Base-by-base conservation (phyloP, 2,329 filamentous ascomycete species). In the Talaromyces sp. region DNA sequence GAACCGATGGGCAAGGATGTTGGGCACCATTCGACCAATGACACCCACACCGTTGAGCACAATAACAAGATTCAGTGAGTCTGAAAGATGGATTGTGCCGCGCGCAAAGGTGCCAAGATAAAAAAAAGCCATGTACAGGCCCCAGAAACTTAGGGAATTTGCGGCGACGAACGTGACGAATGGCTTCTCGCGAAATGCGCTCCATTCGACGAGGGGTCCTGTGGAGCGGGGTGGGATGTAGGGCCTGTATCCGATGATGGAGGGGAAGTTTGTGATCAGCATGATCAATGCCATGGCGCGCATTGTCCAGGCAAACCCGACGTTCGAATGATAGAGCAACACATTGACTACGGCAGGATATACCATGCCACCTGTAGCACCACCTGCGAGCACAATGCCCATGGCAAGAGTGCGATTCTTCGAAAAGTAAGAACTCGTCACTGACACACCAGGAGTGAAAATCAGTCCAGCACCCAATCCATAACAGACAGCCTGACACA, bases 341-440 rank as follows among this genome's bases (percentile, higher is more conserved):
- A 75, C 72, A 50, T 80, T 75, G 3, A 81, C 75, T 33, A 83
- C 75, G 14, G 78, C 72, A 0, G 82, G 80, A 65, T 80, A 82
- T 1, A 85, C 67, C 16, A 84, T 73, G 0, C 82, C 81, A 4
- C 78, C 78, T 1, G 77, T 77, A 0, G 75, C 76, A 33, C 68
- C 73, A 0, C 81, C 81, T 0, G 72, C 68, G 2, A 78, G 77
- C 0, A 73, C 75, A 31, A 81, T 68, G 0, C 73, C 77, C 1
- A 82, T 69, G 0, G 79, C 81, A 3, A 81, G 63, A 5, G 73
- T 71, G 24, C 77, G 72, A n/a, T 76, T 77, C 37, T 72, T 74
- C 4, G 67, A 68, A 65, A 83, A 84, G 62, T 83, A 83, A 0
- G 79, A 78, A 3, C 73, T 75, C 7, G 80, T 68, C 1, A 82